These are phyloP conservation scores for Ophiosphaerella herpotricha DNA, from an alignment of 2,329 filamentous ascomycete genomes.

Conservation along the genomic window DNA sequence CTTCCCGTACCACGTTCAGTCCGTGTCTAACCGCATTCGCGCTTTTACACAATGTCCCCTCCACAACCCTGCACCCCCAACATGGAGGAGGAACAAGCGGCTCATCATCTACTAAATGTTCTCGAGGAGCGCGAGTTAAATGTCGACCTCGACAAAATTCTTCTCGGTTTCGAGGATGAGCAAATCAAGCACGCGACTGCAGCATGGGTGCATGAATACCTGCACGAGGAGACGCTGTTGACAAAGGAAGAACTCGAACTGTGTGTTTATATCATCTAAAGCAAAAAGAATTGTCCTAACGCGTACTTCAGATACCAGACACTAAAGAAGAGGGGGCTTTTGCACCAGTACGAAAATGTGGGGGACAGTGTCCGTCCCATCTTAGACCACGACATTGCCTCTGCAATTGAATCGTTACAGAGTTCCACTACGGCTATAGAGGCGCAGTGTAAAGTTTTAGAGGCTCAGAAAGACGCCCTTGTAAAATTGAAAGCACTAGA, in stretches of 20 bases:
- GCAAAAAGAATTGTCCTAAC: slow-evolving; percentile 1
- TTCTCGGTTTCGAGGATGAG: slow-evolving; percentile 52
- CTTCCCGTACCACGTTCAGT: slow-evolving; percentile 17
- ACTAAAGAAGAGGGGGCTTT: slow-evolving; percentile 38
- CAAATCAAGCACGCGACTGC: slow-evolving; percentile 48
- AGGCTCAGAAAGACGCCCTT: slow-evolving; percentile 66
- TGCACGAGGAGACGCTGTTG: slow-evolving; percentile 52
- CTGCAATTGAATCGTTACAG: slow-evolving; percentile 67
- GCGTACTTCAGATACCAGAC: slow-evolving; percentile 32
- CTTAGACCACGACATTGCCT: slow-evolving; percentile 63
- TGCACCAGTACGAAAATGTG: slow-evolving; percentile 38
- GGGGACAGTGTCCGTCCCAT: slow-evolving; percentile 51
- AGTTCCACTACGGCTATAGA: slow-evolving; percentile 67
- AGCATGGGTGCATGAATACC: slow-evolving; percentile 54
- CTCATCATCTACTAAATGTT: slow-evolving; percentile 50
- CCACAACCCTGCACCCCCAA: slow-evolving; percentile 1
- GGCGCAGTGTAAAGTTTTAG: slow-evolving; percentile 65
- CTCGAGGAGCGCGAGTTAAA: slow-evolving; percentile 52
- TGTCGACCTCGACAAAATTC: slow-evolving; percentile 52
- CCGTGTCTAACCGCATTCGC: slow-evolving; percentile 27
- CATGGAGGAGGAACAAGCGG: slow-evolving; percentile 44
- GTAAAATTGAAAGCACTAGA: slow-evolving; percentile 58
- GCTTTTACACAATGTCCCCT: slow-evolving; percentile 29
- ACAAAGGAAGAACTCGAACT: slow-evolving; percentile 56
- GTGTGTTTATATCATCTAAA: slow-evolving; percentile 34